Conservation (phyloP, 1,284 basidiomycete genomes). For the Mycocalia duriaeana region DNA sequence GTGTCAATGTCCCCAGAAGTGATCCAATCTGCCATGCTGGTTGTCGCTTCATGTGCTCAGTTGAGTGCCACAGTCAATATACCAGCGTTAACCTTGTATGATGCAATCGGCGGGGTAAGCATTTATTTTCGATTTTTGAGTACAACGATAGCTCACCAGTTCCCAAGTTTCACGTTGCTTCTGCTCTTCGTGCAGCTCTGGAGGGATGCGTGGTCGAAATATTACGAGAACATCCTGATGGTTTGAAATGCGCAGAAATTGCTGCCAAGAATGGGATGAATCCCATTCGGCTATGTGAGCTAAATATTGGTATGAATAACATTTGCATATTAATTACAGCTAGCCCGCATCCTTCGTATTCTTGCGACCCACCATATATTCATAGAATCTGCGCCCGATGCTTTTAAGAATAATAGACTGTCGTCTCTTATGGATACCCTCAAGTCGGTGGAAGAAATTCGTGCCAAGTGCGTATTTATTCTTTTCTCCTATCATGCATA, state of each 20-base stretch:
- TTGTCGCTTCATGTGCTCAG: neutral
- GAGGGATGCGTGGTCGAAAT: neutral
- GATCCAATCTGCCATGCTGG: neutral
- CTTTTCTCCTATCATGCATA: neutral
- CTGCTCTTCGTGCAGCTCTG: neutral
- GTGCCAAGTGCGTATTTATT: neutral
- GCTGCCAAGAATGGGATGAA: too few relatives aligned
- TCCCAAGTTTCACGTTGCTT: neutral
- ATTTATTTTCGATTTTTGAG: neutral
- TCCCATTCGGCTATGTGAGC: too few relatives aligned
- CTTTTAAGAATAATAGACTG: slow-evolving; percentile 15
- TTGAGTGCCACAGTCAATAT: neutral
- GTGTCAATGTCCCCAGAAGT: neutral
- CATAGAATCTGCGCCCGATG: slow-evolving; percentile 15
- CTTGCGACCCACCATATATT: slow-evolving; percentile 18
- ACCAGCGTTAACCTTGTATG: neutral
- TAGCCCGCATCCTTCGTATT: slow-evolving; percentile 15
- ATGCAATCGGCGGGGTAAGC: neutral
- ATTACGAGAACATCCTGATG: neutral
- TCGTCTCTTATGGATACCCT: neutral
- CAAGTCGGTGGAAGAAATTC: neutral
- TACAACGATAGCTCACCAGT: neutral
- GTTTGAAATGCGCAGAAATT: too few relatives aligned
- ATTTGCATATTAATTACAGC: too few relatives aligned
- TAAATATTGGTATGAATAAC: too few relatives aligned